Evolutionary conservation across 2,329 filamentous ascomycete genomes (phyloP).

Genomic region (Talaromyces verruculosus): DNA sequence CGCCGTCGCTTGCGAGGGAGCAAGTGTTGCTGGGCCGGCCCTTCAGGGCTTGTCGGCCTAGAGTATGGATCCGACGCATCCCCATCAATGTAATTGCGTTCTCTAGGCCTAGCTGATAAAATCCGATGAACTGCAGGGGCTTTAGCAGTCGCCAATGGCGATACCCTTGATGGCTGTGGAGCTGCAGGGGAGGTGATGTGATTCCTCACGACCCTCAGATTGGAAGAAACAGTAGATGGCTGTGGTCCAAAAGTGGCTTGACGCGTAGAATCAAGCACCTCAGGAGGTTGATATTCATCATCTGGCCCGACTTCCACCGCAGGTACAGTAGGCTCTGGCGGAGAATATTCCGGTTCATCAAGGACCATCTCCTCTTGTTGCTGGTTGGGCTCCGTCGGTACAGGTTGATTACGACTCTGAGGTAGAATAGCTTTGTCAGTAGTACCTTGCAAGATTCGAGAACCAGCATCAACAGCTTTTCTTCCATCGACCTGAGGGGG

Average conservation of each 20-base stretch:
- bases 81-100: slow-evolving; percentile 43
- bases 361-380: slow-evolving; percentile 24
- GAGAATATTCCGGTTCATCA: slow-evolving; percentile 52
- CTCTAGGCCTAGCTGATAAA: slow-evolving; percentile 23
- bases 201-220: slow-evolving; percentile 67
- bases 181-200: slow-evolving; percentile 73
- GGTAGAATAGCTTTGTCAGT: slow-evolving; percentile 26
- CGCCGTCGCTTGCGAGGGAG: slow-evolving; percentile 55
- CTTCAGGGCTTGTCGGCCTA: slow-evolving; percentile 48
- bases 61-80: slow-evolving; percentile 33
- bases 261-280: slow-evolving; percentile 41
- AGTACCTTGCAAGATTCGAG: slow-evolving; percentile 18
- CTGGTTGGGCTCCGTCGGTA: slow-evolving; percentile 6
- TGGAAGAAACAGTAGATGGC: slow-evolving; percentile 38
- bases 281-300: slow-evolving; percentile 28
- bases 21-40: slow-evolving; percentile 40
- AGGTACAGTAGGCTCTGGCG: slow-evolving; percentile 44
- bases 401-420: slow-evolving; percentile 14
- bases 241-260: slow-evolving; percentile 43
- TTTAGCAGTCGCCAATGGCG: slow-evolving; percentile 56
- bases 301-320: slow-evolving; percentile 32
- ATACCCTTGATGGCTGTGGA: slow-evolving; percentile 71
- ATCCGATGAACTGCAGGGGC: slow-evolving; percentile 55
- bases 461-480: slow-evolving; percentile 5
- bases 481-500: neutral